Conservation (phyloP, 2,329 filamentous ascomycete genomes). For the Xylariales sp. region DNA sequence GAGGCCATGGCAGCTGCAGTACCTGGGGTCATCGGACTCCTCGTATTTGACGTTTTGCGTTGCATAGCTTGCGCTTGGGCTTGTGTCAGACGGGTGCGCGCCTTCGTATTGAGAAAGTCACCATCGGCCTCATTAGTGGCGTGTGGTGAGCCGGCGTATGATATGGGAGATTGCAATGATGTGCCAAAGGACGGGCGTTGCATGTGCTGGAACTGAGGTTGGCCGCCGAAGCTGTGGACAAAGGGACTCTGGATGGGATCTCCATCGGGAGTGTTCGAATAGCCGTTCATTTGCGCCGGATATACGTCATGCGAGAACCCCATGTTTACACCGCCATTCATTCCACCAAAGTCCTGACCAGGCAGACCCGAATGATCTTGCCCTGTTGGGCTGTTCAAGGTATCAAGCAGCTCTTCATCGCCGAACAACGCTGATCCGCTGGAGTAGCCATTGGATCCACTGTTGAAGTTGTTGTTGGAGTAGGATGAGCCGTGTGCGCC, state of each 20-base stretch:
- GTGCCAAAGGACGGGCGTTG: slow-evolving; percentile 53
- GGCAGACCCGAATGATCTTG: slow-evolving; percentile 44
- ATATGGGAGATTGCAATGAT: slow-evolving; percentile 48
- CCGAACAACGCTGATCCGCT: slow-evolving; percentile 74
- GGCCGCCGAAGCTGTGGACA: slow-evolving; percentile 66
- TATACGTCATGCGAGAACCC: slow-evolving; percentile 52
- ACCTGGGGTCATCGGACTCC: slow-evolving; percentile 82
- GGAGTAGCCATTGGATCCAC: slow-evolving; percentile 66
- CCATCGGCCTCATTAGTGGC: slow-evolving; percentile 38
- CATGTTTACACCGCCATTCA: slow-evolving; percentile 55
- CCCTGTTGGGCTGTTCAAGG: slow-evolving; percentile 54
- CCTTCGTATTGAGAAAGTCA: slow-evolving; percentile 56
- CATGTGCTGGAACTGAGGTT: slow-evolving; percentile 69
- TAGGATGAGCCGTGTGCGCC: slow-evolving; percentile 58
- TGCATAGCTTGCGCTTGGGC: slow-evolving; percentile 51
- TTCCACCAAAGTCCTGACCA: slow-evolving; percentile 51
- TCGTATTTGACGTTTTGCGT: slow-evolving; percentile 67
- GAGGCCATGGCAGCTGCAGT: slow-evolving; percentile 66
- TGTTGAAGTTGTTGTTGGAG: slow-evolving; percentile 55
- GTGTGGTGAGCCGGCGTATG: slow-evolving; percentile 47
- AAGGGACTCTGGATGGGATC: slow-evolving; percentile 91
- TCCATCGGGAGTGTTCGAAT: slow-evolving; percentile 87
- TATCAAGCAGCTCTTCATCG: slow-evolving; percentile 84
- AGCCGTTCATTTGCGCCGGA: slow-evolving; percentile 69
- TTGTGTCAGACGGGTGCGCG: slow-evolving; percentile 49